Conservation (phyloP, 352 stramenopile species). For the Phytophthora crassamura region DNA sequence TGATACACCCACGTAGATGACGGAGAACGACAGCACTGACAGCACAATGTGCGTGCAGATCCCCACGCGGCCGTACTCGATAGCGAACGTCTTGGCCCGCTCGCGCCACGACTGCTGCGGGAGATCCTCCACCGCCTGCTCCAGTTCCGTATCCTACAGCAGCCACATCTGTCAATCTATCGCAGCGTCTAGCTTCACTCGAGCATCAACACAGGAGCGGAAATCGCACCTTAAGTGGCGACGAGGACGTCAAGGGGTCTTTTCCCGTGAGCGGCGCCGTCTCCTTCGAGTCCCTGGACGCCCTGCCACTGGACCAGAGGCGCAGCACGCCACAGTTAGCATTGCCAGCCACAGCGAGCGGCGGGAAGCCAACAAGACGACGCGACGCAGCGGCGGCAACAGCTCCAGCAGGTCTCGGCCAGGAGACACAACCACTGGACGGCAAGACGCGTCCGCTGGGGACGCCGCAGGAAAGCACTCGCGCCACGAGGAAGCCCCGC, state of each 20-base stretch:
- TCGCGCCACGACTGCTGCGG: constrained; percentile 58
- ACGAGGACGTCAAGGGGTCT: constrained; percentile 13
- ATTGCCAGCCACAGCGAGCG: constrained; percentile 14
- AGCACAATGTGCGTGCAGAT: constrained; percentile 81
- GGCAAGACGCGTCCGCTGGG: constrained; percentile 5
- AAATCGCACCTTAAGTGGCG: constrained; percentile 26
- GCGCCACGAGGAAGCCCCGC: constrained; percentile 2
- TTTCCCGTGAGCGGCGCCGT: constrained; percentile 44
- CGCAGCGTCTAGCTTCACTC: too few species aligned
- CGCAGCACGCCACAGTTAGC: constrained; percentile 38
- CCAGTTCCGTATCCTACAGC: constrained; percentile 25
- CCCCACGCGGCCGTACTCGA: constrained; percentile 83
- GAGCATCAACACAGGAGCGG: neutral
- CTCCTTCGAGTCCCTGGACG: constrained; percentile 40
- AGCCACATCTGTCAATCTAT: neutral
- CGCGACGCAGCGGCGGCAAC: constrained; percentile 14
- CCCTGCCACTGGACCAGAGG: constrained; percentile 44
- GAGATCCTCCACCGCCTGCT: constrained; percentile 11
- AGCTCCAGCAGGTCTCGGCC: constrained; percentile 10
- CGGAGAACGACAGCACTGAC: constrained; percentile 74
- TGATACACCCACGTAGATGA: constrained; percentile 77
- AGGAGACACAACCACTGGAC: neutral
- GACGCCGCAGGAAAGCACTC: constrained; percentile 11
- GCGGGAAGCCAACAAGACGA: constrained; percentile 12
- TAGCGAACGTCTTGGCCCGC: constrained; percentile 81